Evolutionary conservation across 164 flowering plant species (phyloP).

Genomic region (Euptelea pleiosperma): DNA sequence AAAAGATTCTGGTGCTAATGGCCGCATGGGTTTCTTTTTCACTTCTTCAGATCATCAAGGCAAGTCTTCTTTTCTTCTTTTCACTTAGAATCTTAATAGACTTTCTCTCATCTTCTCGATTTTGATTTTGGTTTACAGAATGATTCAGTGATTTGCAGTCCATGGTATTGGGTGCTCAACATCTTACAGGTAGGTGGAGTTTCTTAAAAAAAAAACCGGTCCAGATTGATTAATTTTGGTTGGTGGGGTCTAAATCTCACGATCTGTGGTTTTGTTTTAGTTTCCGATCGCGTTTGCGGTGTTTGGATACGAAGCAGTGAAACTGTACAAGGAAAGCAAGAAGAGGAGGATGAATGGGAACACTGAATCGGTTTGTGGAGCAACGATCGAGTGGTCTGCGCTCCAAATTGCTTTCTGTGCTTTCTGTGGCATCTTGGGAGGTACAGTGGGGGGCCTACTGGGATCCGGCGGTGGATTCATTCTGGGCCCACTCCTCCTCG

Average conservation of each 20-base stretch:
- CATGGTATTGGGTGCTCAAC: no score
- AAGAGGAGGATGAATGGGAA: conserved; percentile 52
- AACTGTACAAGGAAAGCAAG: no score
- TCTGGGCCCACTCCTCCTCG: conserved; percentile 78
- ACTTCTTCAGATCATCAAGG: conserved; percentile 70
- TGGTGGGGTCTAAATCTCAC: not conserved
- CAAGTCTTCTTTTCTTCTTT: no score
- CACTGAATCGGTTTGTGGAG: conserved; percentile 59
- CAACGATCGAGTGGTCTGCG: conserved; percentile 60
- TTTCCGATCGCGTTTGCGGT: conserved; percentile 66
- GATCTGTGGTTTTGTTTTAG: conserved; percentile 26
- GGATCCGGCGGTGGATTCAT: conserved; percentile 93
- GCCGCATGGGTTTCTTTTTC: conserved; percentile 60
- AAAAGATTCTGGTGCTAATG: conserved; percentile 42
- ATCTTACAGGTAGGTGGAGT: conserved; percentile 35
- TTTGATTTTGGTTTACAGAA: conserved; percentile 39
- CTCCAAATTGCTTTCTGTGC: conserved; percentile 59
- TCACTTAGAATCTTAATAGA: not conserved
- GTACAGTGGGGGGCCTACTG: conserved; percentile 79
- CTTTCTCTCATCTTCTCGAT: not conserved
- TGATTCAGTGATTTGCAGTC: conserved; percentile 43
- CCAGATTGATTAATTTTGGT: not conserved
- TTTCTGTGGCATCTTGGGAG: conserved; percentile 76
- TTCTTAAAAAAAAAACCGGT: no score
- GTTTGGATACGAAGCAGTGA: no score